Conservation (phyloP, 805 yeast species). For the Kazachstania taianensis region DNA sequence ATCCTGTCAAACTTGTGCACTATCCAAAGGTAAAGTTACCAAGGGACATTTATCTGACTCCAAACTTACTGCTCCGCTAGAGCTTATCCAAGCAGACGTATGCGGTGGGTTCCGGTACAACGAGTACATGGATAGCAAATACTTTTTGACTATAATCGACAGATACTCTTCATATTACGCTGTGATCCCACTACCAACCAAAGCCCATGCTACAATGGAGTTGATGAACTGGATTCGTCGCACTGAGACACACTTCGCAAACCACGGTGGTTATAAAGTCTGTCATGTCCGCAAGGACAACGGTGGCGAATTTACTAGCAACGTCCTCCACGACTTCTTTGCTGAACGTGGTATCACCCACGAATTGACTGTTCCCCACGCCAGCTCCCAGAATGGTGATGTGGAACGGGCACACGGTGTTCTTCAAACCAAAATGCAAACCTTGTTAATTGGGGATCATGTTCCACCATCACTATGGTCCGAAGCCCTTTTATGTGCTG, state of each 20-base stretch:
- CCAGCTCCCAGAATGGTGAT: too few species aligned
- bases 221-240: background rate
- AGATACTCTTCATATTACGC: background rate
- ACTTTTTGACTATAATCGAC: constrained; percentile 3
- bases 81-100: constrained; percentile 1
- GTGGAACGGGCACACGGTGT: constrained; percentile 10
- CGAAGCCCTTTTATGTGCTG: constrained; percentile 9
- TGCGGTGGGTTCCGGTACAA: background rate
- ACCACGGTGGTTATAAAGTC: constrained; percentile 1
- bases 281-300: constrained; percentile 1
- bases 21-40: too few species aligned
- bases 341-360: constrained; percentile 2
- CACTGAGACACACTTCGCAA: background rate
- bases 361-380: constrained; percentile 6
- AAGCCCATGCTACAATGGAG: background rate
- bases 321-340: constrained; percentile 1
- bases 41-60: too few species aligned
- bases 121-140: background rate
- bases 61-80: too few species aligned
- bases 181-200: constrained; percentile 1
- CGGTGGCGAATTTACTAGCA: constrained; percentile 4
- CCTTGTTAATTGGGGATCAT: constrained; percentile 5
- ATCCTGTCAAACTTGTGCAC: too few species aligned
- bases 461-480: constrained; percentile 12
- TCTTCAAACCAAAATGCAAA: constrained; percentile 3